Percentiles rank a stretch among this genome's conserved stretches.
These are phyloP conservation scores for Fomitiporia mediterranea DNA, from an alignment of 1,284 basidiomycete genomes.

Conservation along the genomic window DNA sequence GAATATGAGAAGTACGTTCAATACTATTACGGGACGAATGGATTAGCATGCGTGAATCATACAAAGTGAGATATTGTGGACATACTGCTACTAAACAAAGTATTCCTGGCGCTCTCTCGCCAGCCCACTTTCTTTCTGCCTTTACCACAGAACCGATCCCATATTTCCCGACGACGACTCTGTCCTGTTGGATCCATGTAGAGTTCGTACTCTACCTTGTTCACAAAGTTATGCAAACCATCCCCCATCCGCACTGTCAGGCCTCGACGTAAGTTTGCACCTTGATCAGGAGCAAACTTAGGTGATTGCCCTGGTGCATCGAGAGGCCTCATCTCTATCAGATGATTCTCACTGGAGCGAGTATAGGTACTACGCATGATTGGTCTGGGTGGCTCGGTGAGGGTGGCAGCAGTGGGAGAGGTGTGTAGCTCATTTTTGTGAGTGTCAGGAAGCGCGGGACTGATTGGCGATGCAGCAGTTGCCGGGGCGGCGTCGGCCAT, in stretches of 20 bases:
- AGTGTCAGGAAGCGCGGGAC: background rate
- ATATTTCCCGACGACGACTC: constrained; percentile 29
- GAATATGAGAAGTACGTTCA: constrained; percentile 58
- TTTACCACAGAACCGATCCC: constrained; percentile 47
- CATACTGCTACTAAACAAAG: constrained; percentile 51
- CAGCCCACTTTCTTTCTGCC: constrained; percentile 45
- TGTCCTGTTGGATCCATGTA: background rate
- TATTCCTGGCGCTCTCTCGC: constrained; percentile 40
- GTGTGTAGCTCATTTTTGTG: background rate
- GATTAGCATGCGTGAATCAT: background rate
- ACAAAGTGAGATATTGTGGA: constrained; percentile 14
- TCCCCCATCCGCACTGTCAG: constrained; percentile 4
- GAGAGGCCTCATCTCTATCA: constrained; percentile 1
- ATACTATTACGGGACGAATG: constrained; percentile 35
- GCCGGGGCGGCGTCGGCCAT: background rate
- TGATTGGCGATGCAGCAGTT: too few relatives aligned
- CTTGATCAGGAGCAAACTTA: background rate
- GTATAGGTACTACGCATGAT: background rate
- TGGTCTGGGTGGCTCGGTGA: background rate
- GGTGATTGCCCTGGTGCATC: background rate
- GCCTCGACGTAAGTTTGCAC: background rate
- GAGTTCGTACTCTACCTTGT: constrained; percentile 8
- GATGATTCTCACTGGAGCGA: background rate
- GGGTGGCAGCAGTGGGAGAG: background rate
- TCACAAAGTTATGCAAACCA: constrained; percentile 8